Evolutionary conservation across 2,329 filamentous ascomycete genomes (phyloP).

Genomic region (Trichoderma sp.): DNA sequence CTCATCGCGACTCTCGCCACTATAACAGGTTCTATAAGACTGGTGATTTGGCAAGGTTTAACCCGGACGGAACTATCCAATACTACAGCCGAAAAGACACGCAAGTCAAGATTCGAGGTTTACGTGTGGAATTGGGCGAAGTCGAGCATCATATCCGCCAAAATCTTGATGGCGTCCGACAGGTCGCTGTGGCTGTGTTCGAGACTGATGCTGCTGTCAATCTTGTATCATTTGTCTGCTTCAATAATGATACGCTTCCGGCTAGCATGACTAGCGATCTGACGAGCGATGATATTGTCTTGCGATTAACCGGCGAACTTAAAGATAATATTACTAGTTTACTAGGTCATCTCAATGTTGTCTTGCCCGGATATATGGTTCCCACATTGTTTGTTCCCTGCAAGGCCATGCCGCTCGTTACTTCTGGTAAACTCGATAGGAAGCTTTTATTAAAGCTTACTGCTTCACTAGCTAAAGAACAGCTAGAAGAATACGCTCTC

Average conservation of each 20-base stretch:
- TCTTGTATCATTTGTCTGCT: constrained; percentile 12
- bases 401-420: constrained; percentile 13
- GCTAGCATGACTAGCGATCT: not conserved
- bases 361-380: constrained; percentile 15
- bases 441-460: constrained; percentile 6
- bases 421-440: constrained; percentile 16
- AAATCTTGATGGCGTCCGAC: not conserved
- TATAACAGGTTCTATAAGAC: constrained; percentile 15
- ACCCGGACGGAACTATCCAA: constrained; percentile 13
- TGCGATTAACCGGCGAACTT: not conserved
- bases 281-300: not conserved
- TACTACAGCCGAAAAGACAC: constrained; percentile 18
- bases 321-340: not conserved
- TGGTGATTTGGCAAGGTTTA: constrained; percentile 14
- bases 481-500: constrained; percentile 5
- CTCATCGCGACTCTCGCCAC: not conserved
- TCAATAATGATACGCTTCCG: constrained; percentile 9
- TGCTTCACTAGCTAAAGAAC: not conserved
- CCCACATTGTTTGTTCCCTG: constrained; percentile 12
- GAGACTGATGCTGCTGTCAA: constrained; percentile 12
- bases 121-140: constrained; percentile 18
- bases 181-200: constrained; percentile 15
- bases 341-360: not conserved
- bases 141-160: constrained; percentile 13
- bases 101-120: constrained; percentile 18